These are phyloP conservation scores for Spencermartinsiella europaea DNA, from an alignment of 805 yeast genomes.

Conservation along the genomic window DNA sequence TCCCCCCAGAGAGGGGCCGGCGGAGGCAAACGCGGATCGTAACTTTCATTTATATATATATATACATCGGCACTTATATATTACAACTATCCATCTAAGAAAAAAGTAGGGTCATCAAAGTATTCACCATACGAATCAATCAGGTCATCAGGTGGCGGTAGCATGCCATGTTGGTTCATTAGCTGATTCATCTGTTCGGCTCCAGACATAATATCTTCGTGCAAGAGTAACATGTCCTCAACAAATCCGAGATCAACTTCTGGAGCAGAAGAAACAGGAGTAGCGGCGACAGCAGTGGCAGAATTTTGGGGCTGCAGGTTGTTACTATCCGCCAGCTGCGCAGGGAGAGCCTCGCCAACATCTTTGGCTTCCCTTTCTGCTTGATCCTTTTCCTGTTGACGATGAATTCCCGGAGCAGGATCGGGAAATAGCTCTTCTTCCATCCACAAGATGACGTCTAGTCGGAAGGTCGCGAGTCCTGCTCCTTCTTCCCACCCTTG, in stretches of 20 bases:
- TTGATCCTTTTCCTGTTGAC: background rate
- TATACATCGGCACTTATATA: too few relatives aligned
- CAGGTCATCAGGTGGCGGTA: conserved; percentile 10
- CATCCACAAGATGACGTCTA: conserved; percentile 31
- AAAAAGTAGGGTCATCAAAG: conserved; percentile 9
- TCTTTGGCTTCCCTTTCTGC: background rate
- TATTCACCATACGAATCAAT: conserved; percentile 17
- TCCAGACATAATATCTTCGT: conserved; percentile 23
- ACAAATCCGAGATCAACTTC: background rate
- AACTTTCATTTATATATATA: too few relatives aligned
- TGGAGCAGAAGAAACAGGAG: background rate
- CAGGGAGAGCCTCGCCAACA: background rate
- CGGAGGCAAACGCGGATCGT: too few relatives aligned
- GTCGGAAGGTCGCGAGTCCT: conserved; percentile 31
- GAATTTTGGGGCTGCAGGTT: background rate
- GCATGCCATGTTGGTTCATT: conserved; percentile 9
- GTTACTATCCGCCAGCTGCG: background rate
- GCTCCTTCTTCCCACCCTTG: conserved; percentile 36
- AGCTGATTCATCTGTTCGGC: conserved; percentile 18
- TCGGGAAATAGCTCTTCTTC: conserved; percentile 21
- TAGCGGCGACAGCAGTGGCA: background rate
- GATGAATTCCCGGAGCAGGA: background rate
- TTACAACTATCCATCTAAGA: too few relatives aligned
- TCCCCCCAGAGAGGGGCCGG: too few relatives aligned
- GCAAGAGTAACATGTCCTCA: conserved; percentile 17